Evolutionary conservation across 148 eudicot genomes (phyloP).

Genomic region (Vaccinium vitisidaea): DNA sequence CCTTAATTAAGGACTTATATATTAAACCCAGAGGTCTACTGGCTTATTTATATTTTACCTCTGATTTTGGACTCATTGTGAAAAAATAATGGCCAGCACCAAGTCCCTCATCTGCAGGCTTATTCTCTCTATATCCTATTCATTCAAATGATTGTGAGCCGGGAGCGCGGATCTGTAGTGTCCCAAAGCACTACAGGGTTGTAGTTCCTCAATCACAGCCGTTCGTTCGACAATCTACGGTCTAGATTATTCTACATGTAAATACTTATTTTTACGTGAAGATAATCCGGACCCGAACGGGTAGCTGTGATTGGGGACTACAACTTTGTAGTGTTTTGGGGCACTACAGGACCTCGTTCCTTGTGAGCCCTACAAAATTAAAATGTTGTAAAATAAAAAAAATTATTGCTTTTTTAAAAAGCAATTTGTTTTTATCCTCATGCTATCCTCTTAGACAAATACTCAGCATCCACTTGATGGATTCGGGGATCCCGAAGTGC

Average conservation of each 20-base stretch:
- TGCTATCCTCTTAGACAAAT: constrained; percentile 8
- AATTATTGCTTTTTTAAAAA: not conserved
- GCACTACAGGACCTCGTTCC: too few relatives aligned
- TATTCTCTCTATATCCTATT: not conserved
- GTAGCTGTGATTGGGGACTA: too few relatives aligned
- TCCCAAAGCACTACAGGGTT: too few relatives aligned
- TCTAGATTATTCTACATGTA: too few relatives aligned
- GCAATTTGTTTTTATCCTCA: not conserved
- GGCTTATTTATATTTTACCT: not conserved
- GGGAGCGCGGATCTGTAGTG: too few relatives aligned
- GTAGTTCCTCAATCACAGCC: too few relatives aligned
- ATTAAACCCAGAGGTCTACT: not conserved
- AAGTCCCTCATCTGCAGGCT: not conserved
- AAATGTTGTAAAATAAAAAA: not conserved
- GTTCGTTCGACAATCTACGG: too few relatives aligned
- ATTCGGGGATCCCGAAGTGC: too few relatives aligned
- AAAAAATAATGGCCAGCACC: not conserved
- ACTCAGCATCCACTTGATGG: constrained; percentile 14
- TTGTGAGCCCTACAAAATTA: not conserved
- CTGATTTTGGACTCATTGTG: not conserved
- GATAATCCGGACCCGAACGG: too few relatives aligned
- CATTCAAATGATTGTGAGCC: not conserved
- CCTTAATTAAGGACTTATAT: not conserved
- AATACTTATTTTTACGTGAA: too few relatives aligned
- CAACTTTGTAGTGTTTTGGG: too few relatives aligned